phyloP scores from a whole-genome alignment of 306 rosid species.

The Senna tora region DNA sequence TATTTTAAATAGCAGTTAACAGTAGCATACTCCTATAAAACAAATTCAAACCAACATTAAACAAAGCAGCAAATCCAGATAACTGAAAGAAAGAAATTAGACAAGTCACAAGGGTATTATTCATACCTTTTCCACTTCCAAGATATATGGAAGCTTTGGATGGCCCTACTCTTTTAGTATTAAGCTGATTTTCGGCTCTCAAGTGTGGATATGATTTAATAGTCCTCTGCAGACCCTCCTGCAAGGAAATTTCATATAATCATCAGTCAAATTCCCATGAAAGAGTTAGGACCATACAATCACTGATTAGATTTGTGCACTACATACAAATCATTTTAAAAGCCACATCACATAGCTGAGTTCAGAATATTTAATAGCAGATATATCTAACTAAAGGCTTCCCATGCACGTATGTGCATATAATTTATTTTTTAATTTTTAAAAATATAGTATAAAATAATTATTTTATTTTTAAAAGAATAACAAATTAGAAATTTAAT shows the following conservation, averaged over 20 bases:
- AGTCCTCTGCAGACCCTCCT: conserved; percentile 92
- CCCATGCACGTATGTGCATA: too few species aligned
- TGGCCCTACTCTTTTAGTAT: conserved; percentile 70
- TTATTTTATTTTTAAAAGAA: too few species aligned
- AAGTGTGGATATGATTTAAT: conserved; percentile 80
- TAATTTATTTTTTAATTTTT: too few species aligned
- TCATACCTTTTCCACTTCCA: conserved; percentile 84
- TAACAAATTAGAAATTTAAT: too few species aligned
- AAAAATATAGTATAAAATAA: too few species aligned
- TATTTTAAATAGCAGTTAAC: background rate
- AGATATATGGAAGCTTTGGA: conserved; percentile 82
- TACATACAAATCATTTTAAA: conserved; percentile 27
- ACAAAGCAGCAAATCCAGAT: conserved; percentile 19
- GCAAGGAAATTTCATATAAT: conserved; percentile 42
- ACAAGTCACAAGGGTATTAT: conserved; percentile 23
- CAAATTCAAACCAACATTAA: conserved; percentile 13
- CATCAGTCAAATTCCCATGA: conserved; percentile 1
- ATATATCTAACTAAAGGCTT: too few species aligned
- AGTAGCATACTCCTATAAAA: conserved; percentile 20
- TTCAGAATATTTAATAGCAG: too few species aligned
- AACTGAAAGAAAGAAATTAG: conserved; percentile 10
- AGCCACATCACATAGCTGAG: conserved; percentile 22
- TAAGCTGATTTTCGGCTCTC: conserved; percentile 63
- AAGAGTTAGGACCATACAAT: conserved; percentile 28
- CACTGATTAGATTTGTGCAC: conserved; percentile 24